Evolutionary conservation across 2,329 filamentous ascomycete genomes (phyloP).

Genomic region (Cladophialophora carrionii): DNA sequence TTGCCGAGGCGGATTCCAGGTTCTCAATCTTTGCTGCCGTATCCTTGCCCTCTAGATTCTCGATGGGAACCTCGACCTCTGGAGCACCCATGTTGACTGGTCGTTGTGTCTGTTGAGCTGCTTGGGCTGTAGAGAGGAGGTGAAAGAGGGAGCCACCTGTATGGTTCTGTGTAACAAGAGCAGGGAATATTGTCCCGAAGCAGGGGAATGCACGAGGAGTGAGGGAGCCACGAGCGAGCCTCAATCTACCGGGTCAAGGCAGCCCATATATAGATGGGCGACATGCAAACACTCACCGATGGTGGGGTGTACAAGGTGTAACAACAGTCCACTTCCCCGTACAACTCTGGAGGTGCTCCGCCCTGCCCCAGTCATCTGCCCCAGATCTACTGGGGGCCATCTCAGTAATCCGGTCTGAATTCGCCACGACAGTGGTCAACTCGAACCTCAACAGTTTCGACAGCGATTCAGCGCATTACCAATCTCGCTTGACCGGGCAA

Average conservation of each 20-base stretch:
- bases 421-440: neutral
- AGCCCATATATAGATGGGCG: constrained; percentile 25
- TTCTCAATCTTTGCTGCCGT: constrained; percentile 29
- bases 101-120: neutral
- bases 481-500: constrained; percentile 18
- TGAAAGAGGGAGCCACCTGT: neutral
- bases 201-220: neutral
- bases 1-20: constrained; percentile 36
- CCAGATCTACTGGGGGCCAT: constrained; percentile 18
- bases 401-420: neutral
- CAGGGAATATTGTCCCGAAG: neutral
- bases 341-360: constrained; percentile 16
- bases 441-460: constrained; percentile 13
- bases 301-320: constrained; percentile 12
- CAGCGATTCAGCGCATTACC: neutral
- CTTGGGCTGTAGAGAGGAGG: neutral
- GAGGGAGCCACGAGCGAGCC: constrained; percentile 2
- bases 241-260: constrained; percentile 12
- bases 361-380: constrained; percentile 24
- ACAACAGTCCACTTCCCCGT: constrained; percentile 24
- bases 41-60: constrained; percentile 12
- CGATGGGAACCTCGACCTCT: constrained; percentile 24
- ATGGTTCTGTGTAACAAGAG: constrained; percentile 12
- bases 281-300: constrained; percentile 19
- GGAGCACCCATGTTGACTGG: constrained; percentile 17